A percentile compares a stretch with the other conserved stretches of the same genome.
These are phyloP conservation scores for Pyronema domesticum DNA, from an alignment of 495 filamentous ascomycete species.

Conservation along the genomic window DNA sequence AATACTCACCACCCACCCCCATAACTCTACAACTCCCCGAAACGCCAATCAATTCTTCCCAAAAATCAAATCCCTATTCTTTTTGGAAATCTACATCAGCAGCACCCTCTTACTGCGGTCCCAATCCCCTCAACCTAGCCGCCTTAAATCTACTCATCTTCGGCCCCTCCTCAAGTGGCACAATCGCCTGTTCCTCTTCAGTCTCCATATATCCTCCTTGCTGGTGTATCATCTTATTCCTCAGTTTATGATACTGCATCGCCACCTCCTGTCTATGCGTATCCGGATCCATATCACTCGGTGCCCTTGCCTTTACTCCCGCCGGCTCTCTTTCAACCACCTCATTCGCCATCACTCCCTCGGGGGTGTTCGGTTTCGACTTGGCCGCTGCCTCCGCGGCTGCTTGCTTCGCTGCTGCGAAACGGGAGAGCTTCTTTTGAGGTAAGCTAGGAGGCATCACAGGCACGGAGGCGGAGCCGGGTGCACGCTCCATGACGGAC, in stretches of 20 bases:
- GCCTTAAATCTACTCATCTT: slow-evolving; percentile 82
- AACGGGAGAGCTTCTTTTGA: slow-evolving; percentile 28
- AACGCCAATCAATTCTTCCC: background rate
- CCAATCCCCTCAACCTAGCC: slow-evolving; percentile 39
- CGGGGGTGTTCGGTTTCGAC: slow-evolving; percentile 2
- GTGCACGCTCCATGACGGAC: slow-evolving; percentile 17
- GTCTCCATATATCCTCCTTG: slow-evolving; percentile 55
- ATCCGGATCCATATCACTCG: slow-evolving; percentile 56
- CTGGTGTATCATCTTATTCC: slow-evolving; percentile 59
- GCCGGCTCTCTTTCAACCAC: slow-evolving; percentile 13
- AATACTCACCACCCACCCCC: background rate
- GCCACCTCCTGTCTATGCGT: slow-evolving; percentile 59
- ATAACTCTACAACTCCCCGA: background rate
- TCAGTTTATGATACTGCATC: slow-evolving; percentile 58
- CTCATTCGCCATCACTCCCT: slow-evolving; percentile 13
- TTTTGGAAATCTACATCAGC: background rate
- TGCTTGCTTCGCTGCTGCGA: slow-evolving; percentile 26
- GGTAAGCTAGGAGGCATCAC: slow-evolving; percentile 12
- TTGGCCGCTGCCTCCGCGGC: slow-evolving; percentile 7
- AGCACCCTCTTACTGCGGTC: background rate
- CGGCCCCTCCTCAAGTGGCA: slow-evolving; percentile 46
- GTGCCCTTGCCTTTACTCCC: slow-evolving; percentile 30
- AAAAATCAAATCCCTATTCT: background rate
- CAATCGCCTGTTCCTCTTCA: slow-evolving; percentile 40
- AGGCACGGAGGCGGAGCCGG: background rate